Percentiles rank a stretch among this genome's conserved stretches.
phyloP scores from a whole-genome alignment of 2,329 filamentous ascomycete species.

The Colletotrichum gigasporum region DNA sequence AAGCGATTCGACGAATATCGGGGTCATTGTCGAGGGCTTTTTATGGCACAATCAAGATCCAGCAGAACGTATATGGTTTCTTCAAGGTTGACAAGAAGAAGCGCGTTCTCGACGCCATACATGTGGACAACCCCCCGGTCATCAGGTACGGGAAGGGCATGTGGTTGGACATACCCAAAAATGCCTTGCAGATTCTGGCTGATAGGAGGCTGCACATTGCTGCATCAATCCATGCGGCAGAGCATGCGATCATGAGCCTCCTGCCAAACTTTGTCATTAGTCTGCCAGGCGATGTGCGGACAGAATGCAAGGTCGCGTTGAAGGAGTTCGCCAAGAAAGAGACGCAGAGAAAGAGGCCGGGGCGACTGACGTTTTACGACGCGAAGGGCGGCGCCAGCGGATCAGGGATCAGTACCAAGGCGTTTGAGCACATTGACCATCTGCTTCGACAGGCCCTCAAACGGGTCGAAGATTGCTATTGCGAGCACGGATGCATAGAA shows the following conservation, averaged over 20 bases:
- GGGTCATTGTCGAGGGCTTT: slow-evolving; percentile 76
- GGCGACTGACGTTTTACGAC: slow-evolving; percentile 92
- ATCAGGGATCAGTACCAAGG: slow-evolving; percentile 88
- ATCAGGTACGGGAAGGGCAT: slow-evolving; percentile 86
- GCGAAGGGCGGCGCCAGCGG: slow-evolving; percentile 88
- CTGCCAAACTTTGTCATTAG: slow-evolving; percentile 92
- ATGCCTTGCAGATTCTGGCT: slow-evolving; percentile 81
- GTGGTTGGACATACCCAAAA: slow-evolving; percentile 91
- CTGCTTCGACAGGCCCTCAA: slow-evolving; percentile 80
- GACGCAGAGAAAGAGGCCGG: slow-evolving; percentile 81
- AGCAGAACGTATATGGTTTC: slow-evolving; percentile 92
- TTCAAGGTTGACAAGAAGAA: slow-evolving; percentile 93
- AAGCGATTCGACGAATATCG: slow-evolving; percentile 79
- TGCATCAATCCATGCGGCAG: slow-evolving; percentile 91
- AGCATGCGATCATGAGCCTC: slow-evolving; percentile 87
- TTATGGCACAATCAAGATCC: slow-evolving; percentile 86
- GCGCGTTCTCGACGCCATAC: slow-evolving; percentile 88
- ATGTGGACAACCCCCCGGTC: slow-evolving; percentile 93
- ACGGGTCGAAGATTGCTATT: slow-evolving; percentile 80
- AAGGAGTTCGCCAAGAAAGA: slow-evolving; percentile 85
- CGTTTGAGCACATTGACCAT: slow-evolving; percentile 89
- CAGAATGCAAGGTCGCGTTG: slow-evolving; percentile 88
- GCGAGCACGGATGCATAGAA: slow-evolving; percentile 84
- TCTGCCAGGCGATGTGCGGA: slow-evolving; percentile 90
- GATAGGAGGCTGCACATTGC: slow-evolving; percentile 80